Percentiles rank a stretch among this genome's conserved stretches.
phyloP scores from a whole-genome alignment of 2,329 filamentous ascomycete species.

The Chrysoporthe puriensis region DNA sequence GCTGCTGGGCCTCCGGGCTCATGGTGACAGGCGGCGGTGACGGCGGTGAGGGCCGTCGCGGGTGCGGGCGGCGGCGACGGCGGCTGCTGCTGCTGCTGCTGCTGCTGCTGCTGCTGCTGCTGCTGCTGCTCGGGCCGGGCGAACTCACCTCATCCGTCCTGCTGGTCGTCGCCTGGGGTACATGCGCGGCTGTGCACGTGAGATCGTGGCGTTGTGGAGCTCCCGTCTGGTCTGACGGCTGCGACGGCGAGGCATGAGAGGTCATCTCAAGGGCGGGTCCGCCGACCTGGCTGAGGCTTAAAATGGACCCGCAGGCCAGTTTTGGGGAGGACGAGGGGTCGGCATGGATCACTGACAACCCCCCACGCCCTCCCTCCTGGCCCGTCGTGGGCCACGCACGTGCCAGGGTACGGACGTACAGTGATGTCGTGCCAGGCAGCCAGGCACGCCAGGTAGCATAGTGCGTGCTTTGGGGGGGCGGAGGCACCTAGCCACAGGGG shows the following conservation, averaged over 20 bases:
- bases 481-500: too few species aligned
- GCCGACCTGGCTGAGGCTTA: conserved; percentile 5
- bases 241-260: too few species aligned
- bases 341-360: too few species aligned
- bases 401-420: too few species aligned
- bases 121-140: background rate
- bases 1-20: conserved; percentile 8
- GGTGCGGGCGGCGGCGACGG: background rate
- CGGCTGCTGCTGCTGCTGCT: background rate
- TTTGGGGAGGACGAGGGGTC: too few species aligned
- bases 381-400: too few species aligned
- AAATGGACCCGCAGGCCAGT: background rate
- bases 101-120: background rate
- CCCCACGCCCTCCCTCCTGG: too few species aligned
- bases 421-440: too few species aligned
- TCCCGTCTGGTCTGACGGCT: too few species aligned
- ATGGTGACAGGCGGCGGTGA: background rate
- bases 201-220: background rate
- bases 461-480: too few species aligned
- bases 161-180: background rate
- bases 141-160: background rate
- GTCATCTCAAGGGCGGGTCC: too few species aligned
- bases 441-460: too few species aligned
- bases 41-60: background rate
- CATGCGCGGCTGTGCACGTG: background rate